Conservation (phyloP, 495 filamentous ascomycete species). For the Trichoderma asperelloides region DNA sequence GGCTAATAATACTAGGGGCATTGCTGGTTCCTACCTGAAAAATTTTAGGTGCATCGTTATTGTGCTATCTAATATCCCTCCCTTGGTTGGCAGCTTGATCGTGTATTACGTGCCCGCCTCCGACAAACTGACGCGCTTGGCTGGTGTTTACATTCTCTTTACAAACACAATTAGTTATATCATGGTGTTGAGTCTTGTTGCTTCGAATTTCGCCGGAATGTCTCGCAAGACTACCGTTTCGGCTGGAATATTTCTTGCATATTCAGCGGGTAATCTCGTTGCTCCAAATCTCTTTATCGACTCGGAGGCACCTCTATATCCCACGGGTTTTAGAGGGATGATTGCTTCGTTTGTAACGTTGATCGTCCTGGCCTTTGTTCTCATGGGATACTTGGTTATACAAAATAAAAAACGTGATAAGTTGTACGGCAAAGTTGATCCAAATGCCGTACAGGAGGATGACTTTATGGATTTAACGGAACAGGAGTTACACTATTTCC, state of each 20-base stretch:
- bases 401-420: not conserved
- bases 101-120: not conserved
- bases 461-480: constrained; percentile 1
- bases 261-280: not conserved
- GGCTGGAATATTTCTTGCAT: not conserved
- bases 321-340: not conserved
- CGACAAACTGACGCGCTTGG: not conserved
- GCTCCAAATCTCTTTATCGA: not conserved
- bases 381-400: not conserved
- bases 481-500: not conserved
- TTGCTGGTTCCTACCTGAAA: not conserved
- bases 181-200: constrained; percentile 5
- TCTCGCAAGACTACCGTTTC: not conserved
- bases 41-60: not conserved
- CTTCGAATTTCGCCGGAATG: constrained; percentile 6
- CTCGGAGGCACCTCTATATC: not conserved
- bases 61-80: not conserved
- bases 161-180: constrained; percentile 3
- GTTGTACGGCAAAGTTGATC: not conserved
- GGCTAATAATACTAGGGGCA: not conserved
- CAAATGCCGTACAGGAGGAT: not conserved
- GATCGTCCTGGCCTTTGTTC: not conserved
- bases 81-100: not conserved
- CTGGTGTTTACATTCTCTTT: constrained; percentile 8
- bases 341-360: not conserved